phyloP scores from a whole-genome alignment of 257 asterid genomes.

The Salvia miltiorrhiza region DNA sequence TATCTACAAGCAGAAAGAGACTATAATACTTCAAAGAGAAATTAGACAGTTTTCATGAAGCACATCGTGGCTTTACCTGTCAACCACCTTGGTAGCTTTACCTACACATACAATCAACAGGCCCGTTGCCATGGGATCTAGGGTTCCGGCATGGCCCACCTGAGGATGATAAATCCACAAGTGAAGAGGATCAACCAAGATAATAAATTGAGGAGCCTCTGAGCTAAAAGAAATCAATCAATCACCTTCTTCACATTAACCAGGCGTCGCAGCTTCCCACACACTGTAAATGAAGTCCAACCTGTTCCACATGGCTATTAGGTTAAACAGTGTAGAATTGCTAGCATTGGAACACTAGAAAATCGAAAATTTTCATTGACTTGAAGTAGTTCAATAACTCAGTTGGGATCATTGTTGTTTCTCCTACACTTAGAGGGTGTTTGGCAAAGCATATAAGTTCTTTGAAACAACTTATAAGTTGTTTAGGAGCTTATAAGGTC shows the following conservation, averaged over 20 bases:
- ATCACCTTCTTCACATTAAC: conserved; percentile 88
- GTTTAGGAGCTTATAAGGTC: too few species aligned
- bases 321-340: conserved; percentile 13
- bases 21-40: conserved; percentile 3
- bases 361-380: not conserved
- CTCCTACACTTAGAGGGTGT: not conserved
- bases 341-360: not conserved
- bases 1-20: conserved; percentile 45
- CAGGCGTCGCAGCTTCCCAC: conserved; percentile 92
- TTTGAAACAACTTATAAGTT: too few species aligned
- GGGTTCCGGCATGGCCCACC: conserved; percentile 99
- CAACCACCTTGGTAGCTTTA: conserved; percentile 92
- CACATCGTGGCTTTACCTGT: conserved; percentile 49
- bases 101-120: conserved; percentile 91
- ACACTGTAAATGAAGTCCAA: conserved; percentile 98
- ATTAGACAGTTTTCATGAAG: not conserved
- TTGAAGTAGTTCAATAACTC: not conserved
- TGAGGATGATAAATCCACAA: conserved; percentile 26
- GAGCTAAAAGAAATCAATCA: conserved; percentile 19
- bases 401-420: not conserved
- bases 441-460: too few species aligned
- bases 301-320: conserved; percentile 53
- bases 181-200: conserved; percentile 18
- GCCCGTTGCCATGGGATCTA: conserved; percentile 99
- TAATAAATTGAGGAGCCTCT: not conserved